Evolutionary conservation across 1,139 yeast genomes (phyloP), one percentile per base, ranked within the genome.

Genomic region (Chernovozyma aurita): DNA sequence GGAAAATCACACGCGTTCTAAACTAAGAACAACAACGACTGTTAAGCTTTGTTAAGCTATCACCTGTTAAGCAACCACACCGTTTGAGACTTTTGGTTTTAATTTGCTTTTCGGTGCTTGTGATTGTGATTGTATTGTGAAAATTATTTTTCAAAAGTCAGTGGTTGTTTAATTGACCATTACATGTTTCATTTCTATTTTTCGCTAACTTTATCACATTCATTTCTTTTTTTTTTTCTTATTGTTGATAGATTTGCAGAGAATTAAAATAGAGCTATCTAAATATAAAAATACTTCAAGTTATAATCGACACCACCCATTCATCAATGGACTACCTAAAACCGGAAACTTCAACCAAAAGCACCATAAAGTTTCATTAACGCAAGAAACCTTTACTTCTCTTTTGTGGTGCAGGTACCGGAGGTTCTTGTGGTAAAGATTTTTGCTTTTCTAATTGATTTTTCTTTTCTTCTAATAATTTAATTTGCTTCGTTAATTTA

Each of bases 391-490:
- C 80, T 58, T 76, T 76, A 49, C 78, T 62, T 36, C 70, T 53
- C 62, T 73, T 75, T 47, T 57, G 66, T 33, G 67, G 65, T 37
- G 73, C 74, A 20, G 56, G 66, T 46, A 73, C 70, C 27, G 70
- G 69, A 35, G 78, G 78, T 47, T 78, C 82, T 42, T 63, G 65
- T 26, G 80, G 70, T 50, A 78, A 73, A 36, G 78, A 74, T 57
- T 78, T 76, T 50, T 69, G 76, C 52, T 69, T 70, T 63, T 90
- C 97, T 52, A 92, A 73, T 58, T 83, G 90, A 42, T 72, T 75
- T 66, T 88, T 90, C 67, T 87, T 87, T 48, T 88, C 97, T 61
- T 92, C 97, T 56, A 92, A 75, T 51, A 88, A 79, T 56, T 81
- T 81, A 47, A 92, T 80, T 64, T 90, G 97, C 60, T 85, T 85